Conservation (phyloP, 306 rosid species). For the Casuarina glauca region DNA sequence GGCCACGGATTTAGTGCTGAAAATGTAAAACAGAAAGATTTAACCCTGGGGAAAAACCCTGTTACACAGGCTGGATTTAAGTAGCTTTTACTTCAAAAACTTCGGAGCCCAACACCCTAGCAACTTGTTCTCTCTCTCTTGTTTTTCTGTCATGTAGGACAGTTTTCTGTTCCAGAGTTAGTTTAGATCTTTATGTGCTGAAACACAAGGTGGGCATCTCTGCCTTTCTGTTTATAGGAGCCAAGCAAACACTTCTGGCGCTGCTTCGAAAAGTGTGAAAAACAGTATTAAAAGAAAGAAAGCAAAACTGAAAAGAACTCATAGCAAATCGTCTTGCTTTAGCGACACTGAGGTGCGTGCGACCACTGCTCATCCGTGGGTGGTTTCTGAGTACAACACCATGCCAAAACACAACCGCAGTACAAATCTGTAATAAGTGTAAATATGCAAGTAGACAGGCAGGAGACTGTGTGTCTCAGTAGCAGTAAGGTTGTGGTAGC, state of each 20-base stretch:
- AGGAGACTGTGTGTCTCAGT: conserved; percentile 44
- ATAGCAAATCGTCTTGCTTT: not conserved
- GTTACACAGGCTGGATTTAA: not conserved
- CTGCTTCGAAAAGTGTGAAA: conserved; percentile 38
- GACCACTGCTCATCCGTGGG: not conserved
- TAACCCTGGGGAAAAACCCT: not conserved
- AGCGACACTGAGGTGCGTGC: not conserved
- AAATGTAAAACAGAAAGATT: not conserved
- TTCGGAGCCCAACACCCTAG: conserved; percentile 40
- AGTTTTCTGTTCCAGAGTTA: conserved; percentile 49
- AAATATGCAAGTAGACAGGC: conserved; percentile 47
- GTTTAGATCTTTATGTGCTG: conserved; percentile 55
- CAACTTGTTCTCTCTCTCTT: conserved; percentile 31
- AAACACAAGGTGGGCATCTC: conserved; percentile 58
- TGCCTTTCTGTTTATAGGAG: conserved; percentile 50
- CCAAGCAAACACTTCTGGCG: conserved; percentile 42
- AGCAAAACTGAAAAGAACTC: not conserved
- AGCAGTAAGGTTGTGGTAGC: conserved; percentile 32
- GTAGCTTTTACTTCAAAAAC: not conserved
- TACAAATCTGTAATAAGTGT: conserved; percentile 38
- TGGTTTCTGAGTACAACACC: conserved; percentile 14
- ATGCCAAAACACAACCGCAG: conserved; percentile 3
- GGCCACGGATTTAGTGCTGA: not conserved
- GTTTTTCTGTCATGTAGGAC: conserved; percentile 1
- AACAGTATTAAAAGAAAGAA: conserved; percentile 20